phyloP scores from a whole-genome alignment of 805 yeast genomes.

The Spathaspora girioi region DNA sequence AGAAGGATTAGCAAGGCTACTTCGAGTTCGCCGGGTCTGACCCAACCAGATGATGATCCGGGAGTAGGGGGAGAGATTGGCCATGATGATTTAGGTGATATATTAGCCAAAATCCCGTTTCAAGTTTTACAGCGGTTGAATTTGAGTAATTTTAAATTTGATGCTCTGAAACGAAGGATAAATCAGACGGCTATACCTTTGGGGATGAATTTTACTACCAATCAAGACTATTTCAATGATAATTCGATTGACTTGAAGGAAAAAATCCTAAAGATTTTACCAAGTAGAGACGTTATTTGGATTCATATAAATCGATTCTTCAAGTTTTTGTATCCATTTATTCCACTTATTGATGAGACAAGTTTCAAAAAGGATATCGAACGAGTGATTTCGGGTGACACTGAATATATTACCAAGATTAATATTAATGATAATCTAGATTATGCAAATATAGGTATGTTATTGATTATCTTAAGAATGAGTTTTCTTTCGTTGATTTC shows the following conservation, averaged over 20 bases:
- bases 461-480: conserved; percentile 40
- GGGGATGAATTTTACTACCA: conserved; percentile 28
- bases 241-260: conserved; percentile 31
- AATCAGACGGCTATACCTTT: conserved; percentile 26
- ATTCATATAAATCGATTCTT: conserved; percentile 40
- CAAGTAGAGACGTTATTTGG: conserved; percentile 36
- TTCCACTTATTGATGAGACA: conserved; percentile 42
- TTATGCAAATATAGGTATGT: conserved; percentile 33
- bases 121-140: conserved; percentile 5
- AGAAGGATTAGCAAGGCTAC: neutral
- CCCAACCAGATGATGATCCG: neutral
- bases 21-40: neutral
- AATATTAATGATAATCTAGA: conserved; percentile 35
- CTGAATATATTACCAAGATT: conserved; percentile 19
- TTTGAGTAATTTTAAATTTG: conserved; percentile 1
- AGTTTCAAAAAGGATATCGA: conserved; percentile 26
- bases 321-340: conserved; percentile 40
- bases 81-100: conserved; percentile 18
- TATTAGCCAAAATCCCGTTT: conserved; percentile 3
- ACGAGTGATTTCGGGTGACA: conserved; percentile 29
- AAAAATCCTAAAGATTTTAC: conserved; percentile 34
- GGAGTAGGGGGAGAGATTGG: conserved; percentile 13
- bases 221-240: conserved; percentile 24
- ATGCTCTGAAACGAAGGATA: conserved; percentile 12
- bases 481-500: conserved; percentile 38